Evolutionary conservation across 768 basidiomycete species (phyloP).

Genomic region (Lentinula sp.): DNA sequence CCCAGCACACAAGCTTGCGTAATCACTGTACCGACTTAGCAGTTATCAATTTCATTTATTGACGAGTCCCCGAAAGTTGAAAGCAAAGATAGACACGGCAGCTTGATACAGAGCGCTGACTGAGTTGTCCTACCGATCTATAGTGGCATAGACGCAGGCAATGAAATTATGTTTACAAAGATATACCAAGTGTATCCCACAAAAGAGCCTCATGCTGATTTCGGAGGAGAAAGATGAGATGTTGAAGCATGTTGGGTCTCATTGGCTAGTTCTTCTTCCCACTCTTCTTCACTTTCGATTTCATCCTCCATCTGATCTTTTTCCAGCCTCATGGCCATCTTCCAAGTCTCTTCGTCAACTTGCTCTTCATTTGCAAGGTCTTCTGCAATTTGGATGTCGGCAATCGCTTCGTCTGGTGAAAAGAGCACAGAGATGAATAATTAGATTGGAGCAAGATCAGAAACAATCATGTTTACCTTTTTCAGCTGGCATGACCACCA

Average conservation of each 20-base stretch:
- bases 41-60: too few relatives aligned
- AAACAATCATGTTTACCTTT: slow-evolving; percentile 7
- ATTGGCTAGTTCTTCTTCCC: background rate
- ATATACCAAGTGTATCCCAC: too few relatives aligned
- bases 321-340: slow-evolving; percentile 2
- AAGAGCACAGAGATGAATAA: background rate
- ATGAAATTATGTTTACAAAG: too few relatives aligned
- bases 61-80: too few relatives aligned
- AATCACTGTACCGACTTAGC: too few relatives aligned
- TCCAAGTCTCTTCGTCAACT: slow-evolving; percentile 2
- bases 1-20: too few relatives aligned
- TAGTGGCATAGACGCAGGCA: slow-evolving; percentile 4
- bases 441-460: background rate
- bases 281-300: slow-evolving; percentile 2
- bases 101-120: too few relatives aligned
- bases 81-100: too few relatives aligned
- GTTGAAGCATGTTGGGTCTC: background rate
- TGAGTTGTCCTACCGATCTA: too few relatives aligned
- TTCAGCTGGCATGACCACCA: slow-evolving; percentile 17
- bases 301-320: background rate
- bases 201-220: background rate
- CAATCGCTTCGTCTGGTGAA: slow-evolving; percentile 12
- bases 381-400: slow-evolving; percentile 17
- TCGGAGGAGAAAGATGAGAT: background rate
- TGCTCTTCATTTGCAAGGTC: slow-evolving; percentile 6